Evolutionary conservation across 768 basidiomycete genomes (phyloP).

Genomic region (Cystofilobasidium ferigula): DNA sequence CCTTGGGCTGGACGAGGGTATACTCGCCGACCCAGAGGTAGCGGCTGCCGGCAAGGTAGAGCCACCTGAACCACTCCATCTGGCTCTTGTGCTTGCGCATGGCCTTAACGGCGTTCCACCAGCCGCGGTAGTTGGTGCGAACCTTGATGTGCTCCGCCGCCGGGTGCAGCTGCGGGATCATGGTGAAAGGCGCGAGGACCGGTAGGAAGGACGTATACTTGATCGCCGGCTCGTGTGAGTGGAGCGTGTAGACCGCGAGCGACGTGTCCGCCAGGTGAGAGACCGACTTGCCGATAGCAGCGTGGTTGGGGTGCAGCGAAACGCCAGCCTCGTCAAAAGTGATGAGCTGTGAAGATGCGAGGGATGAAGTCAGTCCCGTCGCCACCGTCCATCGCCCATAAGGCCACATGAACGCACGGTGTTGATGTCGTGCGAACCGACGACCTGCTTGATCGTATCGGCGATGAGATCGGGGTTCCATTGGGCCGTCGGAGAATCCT

Average conservation of each 20-base stretch:
- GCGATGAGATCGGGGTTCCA: constrained; percentile 48
- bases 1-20: constrained; percentile 43
- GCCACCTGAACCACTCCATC: constrained; percentile 78
- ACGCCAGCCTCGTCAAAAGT: constrained; percentile 71
- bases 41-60: constrained; percentile 65
- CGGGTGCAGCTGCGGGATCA: background rate
- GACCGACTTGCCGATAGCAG: constrained; percentile 52
- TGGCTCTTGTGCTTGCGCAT: constrained; percentile 66
- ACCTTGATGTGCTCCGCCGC: constrained; percentile 31
- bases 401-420: constrained; percentile 52
- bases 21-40: constrained; percentile 93
- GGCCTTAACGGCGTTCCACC: constrained; percentile 50
- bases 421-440: constrained; percentile 51
- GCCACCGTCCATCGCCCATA: too few species aligned
- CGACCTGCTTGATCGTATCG: constrained; percentile 48
- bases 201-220: constrained; percentile 48
- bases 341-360: constrained; percentile 51
- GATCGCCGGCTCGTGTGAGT: constrained; percentile 47
- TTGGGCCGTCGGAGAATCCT: constrained; percentile 57
- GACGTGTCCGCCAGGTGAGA: constrained; percentile 37
- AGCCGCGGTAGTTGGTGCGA: constrained; percentile 51
- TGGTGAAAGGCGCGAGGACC: constrained; percentile 32
- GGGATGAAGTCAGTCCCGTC: too few species aligned
- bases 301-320: constrained; percentile 80
- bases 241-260: constrained; percentile 49